Base-by-base conservation (phyloP, 257 asterid genomes). In the Nicotiana knightiana region DNA sequence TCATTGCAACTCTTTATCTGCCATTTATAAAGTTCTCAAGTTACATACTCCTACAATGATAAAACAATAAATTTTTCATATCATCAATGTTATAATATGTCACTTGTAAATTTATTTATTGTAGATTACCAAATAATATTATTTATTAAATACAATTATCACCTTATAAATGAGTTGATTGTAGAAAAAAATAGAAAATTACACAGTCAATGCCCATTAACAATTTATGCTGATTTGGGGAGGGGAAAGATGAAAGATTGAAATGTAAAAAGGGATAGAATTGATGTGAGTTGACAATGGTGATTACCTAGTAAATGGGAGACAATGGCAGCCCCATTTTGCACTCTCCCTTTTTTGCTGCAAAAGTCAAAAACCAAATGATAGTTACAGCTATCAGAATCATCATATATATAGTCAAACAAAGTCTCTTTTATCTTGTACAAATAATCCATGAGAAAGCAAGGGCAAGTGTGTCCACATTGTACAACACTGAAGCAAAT, bases 311-410 rank as follows among this genome's bases (percentile, higher is more conserved):
- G 82, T 82, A 55, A 88, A 88, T 88, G 90, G 90, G 88, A 80
- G 87, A 86, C 90, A 88, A 81, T 11, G 82, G 77, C 86, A 86
- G 77, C 73, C 73, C 89, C 87, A 80, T 30, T 76, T 76, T 86
- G 90, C 85, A 73, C 81, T 46, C 58, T 7, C 71, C 84, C 79
- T 85, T 85, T 83, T 12, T 21, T 12, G 83, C 70, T 65, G 64
- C 83, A 85, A 75, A 82, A 86, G 89, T 88, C 90, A 88, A 88
- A 53, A 88, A 79, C 67, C 59, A 62, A 84, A 76, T 86, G 84
- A 79, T 16, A 2, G 55, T 70, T 46, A 81, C 84, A 84, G 77
- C 55, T 75, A 81, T 53, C 67, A 58, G 46, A 21, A 71, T 76
- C 63, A 75, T 71, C 83, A 65, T 43, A 43, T 43, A 8, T 9